Percentiles rank a stretch among this genome's conserved stretches.
phyloP scores from a whole-genome alignment of 768 basidiomycete species.

The Termitomyces sp. region DNA sequence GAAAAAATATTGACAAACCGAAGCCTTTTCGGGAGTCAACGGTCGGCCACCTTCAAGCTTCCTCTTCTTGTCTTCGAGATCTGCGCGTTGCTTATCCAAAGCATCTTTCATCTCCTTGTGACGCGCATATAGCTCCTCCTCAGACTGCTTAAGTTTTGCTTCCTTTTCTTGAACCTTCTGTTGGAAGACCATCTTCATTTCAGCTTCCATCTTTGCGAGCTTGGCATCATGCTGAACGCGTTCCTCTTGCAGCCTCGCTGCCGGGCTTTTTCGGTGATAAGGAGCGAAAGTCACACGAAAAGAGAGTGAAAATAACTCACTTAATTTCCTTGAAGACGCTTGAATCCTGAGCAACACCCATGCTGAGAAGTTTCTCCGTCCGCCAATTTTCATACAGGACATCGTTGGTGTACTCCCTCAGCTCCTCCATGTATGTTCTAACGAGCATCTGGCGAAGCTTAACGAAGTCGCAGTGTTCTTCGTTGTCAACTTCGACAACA shows the following conservation, averaged over 20 bases:
- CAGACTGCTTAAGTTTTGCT: constrained; percentile 96
- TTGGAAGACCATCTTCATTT: constrained; percentile 99
- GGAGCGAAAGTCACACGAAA: constrained; percentile 10
- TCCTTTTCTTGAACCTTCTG: constrained; percentile 99
- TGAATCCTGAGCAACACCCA: constrained; percentile 98
- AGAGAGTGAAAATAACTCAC: constrained; percentile 45
- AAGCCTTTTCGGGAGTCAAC: constrained; percentile 90
- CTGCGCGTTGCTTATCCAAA: constrained; percentile 90
- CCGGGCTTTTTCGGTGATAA: constrained; percentile 60
- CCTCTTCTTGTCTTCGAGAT: constrained; percentile 98
- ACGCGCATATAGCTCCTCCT: constrained; percentile 97
- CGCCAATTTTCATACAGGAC: constrained; percentile 98
- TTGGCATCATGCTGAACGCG: constrained; percentile 95
- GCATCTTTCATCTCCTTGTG: constrained; percentile 99
- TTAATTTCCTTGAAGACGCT: constrained; percentile 99
- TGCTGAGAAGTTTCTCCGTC: constrained; percentile 90
- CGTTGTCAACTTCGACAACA: constrained; percentile 98
- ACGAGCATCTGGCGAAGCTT: constrained; percentile 99
- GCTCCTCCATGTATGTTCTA: constrained; percentile 98
- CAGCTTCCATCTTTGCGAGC: constrained; percentile 98
- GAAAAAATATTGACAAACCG: constrained; percentile 46
- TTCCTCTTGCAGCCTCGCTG: constrained; percentile 94
- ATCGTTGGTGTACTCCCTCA: constrained; percentile 95
- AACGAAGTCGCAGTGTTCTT: constrained; percentile 99
- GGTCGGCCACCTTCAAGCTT: constrained; percentile 93